Percentiles rank a stretch among this genome's conserved stretches.
These are phyloP conservation scores for Colletotrichum tofieldiae DNA, from an alignment of 2,329 filamentous ascomycete species.

Conservation along the genomic window DNA sequence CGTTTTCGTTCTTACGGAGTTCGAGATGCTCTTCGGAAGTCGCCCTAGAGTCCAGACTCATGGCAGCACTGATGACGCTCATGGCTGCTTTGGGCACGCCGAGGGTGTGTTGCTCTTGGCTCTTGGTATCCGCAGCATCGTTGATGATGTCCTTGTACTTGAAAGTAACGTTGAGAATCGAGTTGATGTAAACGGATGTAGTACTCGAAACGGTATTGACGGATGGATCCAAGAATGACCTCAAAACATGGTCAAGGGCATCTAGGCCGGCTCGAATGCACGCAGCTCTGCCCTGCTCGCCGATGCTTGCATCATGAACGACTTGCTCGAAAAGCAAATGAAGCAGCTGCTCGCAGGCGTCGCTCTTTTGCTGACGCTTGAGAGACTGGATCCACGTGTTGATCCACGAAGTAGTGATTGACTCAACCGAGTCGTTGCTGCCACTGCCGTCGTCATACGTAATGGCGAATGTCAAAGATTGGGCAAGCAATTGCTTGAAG, in stretches of 20 bases:
- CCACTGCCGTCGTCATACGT: constrained; percentile 63
- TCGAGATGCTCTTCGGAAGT: constrained; percentile 57
- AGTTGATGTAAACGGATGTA: constrained; percentile 74
- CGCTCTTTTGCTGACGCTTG: constrained; percentile 80
- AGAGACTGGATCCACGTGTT: constrained; percentile 84
- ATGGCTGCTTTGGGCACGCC: constrained; percentile 64
- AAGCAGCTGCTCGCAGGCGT: constrained; percentile 85
- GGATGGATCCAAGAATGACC: constrained; percentile 66
- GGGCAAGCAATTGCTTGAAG: constrained; percentile 73
- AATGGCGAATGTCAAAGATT: constrained; percentile 69
- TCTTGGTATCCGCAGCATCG: constrained; percentile 60
- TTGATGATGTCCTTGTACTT: constrained; percentile 75
- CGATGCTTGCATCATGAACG: constrained; percentile 67
- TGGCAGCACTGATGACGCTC: constrained; percentile 68
- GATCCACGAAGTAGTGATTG: constrained; percentile 84
- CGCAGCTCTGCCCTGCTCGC: constrained; percentile 71
- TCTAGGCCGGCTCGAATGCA: constrained; percentile 78
- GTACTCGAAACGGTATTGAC: constrained; percentile 61
- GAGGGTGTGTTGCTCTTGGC: constrained; percentile 56
- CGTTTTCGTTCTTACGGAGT: constrained; percentile 41
- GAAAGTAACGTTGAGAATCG: constrained; percentile 76
- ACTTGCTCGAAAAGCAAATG: constrained; percentile 80
- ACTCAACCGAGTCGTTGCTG: constrained; percentile 60
- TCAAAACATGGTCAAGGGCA: constrained; percentile 70
- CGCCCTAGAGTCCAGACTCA: constrained; percentile 62